Evolutionary conservation across 768 basidiomycete genomes (phyloP).

Genomic region (Psilocybe cubensis): DNA sequence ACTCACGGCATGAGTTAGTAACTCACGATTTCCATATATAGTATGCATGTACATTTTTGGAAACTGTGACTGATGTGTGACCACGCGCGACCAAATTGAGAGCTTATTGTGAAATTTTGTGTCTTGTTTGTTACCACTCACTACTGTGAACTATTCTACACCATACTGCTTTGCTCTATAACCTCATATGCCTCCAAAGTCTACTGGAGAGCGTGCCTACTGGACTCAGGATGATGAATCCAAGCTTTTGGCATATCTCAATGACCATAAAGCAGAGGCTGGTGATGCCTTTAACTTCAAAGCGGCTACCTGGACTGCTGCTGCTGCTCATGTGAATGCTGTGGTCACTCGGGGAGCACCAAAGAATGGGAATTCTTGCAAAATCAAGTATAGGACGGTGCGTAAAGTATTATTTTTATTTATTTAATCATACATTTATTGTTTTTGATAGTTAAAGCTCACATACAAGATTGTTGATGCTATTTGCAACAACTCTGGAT

Average conservation of each 20-base stretch:
- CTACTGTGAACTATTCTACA: too few relatives aligned
- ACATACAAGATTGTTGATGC: slow-evolving; percentile 18
- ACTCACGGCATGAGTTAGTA: too few relatives aligned
- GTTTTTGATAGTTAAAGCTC: slow-evolving; percentile 11
- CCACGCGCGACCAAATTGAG: too few relatives aligned
- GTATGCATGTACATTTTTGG: too few relatives aligned
- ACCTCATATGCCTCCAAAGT: too few relatives aligned
- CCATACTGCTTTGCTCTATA: too few relatives aligned
- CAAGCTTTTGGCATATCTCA: not conserved
- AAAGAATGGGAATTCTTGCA: slow-evolving; percentile 20
- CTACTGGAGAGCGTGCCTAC: too few relatives aligned
- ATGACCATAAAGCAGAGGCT: slow-evolving; percentile 7
- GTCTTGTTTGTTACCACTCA: too few relatives aligned
- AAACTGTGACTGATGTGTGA: too few relatives aligned
- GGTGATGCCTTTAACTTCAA: slow-evolving; percentile 28
- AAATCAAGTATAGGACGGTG: slow-evolving; percentile 22
- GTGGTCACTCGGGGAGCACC: slow-evolving; percentile 11
- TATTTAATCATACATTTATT: not conserved
- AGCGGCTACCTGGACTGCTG: slow-evolving; percentile 15
- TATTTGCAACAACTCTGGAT: slow-evolving; percentile 24
- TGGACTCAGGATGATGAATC: not conserved
- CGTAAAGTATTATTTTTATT: slow-evolving; percentile 1
- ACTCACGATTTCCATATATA: too few relatives aligned
- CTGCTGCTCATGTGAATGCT: slow-evolving; percentile 3
- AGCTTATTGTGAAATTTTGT: too few relatives aligned